Conservation (phyloP, 176 grass and related monocot genomes). For the Triticum urartu region DNA sequence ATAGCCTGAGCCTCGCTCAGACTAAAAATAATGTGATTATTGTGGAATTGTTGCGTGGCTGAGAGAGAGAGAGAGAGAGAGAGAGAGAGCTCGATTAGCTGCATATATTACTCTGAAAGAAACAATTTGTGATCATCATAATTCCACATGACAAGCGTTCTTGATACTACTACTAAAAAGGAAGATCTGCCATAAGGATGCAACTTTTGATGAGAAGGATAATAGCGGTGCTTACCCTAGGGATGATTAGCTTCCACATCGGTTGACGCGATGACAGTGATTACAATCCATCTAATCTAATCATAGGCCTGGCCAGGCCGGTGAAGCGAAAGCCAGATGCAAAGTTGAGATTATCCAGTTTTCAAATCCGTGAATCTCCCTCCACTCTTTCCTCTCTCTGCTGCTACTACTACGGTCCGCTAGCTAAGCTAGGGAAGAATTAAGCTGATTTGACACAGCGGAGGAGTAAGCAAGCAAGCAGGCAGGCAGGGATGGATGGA, state of each 20-base stretch:
- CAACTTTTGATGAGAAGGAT: slow-evolving; percentile 62
- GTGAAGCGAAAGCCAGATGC: slow-evolving; percentile 33
- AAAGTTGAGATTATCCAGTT: slow-evolving; percentile 3
- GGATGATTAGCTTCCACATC: slow-evolving; percentile 52
- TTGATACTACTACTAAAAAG: neutral
- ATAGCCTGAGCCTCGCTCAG: too few relatives aligned
- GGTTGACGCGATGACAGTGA: slow-evolving; percentile 13
- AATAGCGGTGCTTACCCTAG: neutral
- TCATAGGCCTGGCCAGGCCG: neutral
- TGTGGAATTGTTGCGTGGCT: too few relatives aligned
- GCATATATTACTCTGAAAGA: neutral
- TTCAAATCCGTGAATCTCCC: neutral
- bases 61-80: too few relatives aligned
- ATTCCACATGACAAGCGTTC: slow-evolving; percentile 9
- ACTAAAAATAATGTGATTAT: too few relatives aligned
- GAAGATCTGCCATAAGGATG: slow-evolving; percentile 10
- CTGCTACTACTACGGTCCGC: slow-evolving; percentile 5
- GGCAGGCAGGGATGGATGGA: neutral
- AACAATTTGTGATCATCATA: neutral
- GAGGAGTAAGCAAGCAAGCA: neutral
- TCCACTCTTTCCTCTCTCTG: neutral
- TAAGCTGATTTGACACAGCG: slow-evolving; percentile 32
- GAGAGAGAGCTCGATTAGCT: too few relatives aligned
- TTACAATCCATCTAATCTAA: neutral
- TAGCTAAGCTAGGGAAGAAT: neutral